phyloP scores from a whole-genome alignment of 306 rosid genomes.

The Glycine latifolia region DNA sequence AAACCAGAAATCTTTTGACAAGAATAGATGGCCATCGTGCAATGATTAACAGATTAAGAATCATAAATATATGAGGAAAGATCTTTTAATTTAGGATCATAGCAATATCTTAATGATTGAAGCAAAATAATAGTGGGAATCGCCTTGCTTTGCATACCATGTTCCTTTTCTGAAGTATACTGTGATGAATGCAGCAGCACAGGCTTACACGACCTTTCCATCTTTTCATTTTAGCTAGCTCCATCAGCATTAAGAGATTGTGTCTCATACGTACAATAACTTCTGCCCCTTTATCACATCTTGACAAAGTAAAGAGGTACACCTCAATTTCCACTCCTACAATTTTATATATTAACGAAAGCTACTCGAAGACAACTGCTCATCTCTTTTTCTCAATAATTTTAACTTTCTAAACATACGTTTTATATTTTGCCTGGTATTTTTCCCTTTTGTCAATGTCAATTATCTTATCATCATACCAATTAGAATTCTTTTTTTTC shows the following conservation, averaged over 20 bases:
- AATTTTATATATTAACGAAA: slow-evolving; percentile 36
- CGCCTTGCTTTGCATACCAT: slow-evolving; percentile 40
- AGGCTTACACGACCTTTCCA: slow-evolving; percentile 14
- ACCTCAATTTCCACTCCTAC: slow-evolving; percentile 61
- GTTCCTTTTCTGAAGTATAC: slow-evolving; percentile 17
- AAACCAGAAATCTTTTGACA: slow-evolving; percentile 29
- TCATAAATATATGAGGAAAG: slow-evolving; percentile 1
- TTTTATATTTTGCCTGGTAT: slow-evolving; percentile 20
- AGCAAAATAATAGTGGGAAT: slow-evolving; percentile 43
- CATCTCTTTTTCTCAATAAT: slow-evolving; percentile 48
- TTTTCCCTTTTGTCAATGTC: slow-evolving; percentile 39
- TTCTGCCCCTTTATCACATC: neutral
- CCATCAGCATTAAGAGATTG: slow-evolving; percentile 22
- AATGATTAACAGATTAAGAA: slow-evolving; percentile 13
- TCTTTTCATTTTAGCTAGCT: slow-evolving; percentile 6
- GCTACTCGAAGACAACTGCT: slow-evolving; percentile 28
- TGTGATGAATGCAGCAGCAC: slow-evolving; percentile 18
- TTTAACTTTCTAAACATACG: slow-evolving; percentile 30
- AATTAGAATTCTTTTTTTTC: neutral
- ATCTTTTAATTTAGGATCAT: neutral
- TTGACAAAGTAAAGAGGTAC: slow-evolving; percentile 63
- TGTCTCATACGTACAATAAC: neutral
- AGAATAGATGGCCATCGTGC: neutral
- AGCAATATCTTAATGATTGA: slow-evolving; percentile 42
- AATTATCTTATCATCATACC: slow-evolving; percentile 9